Conservation (phyloP, 2,329 filamentous ascomycete genomes). For the Ciborinia camelliae region DNA sequence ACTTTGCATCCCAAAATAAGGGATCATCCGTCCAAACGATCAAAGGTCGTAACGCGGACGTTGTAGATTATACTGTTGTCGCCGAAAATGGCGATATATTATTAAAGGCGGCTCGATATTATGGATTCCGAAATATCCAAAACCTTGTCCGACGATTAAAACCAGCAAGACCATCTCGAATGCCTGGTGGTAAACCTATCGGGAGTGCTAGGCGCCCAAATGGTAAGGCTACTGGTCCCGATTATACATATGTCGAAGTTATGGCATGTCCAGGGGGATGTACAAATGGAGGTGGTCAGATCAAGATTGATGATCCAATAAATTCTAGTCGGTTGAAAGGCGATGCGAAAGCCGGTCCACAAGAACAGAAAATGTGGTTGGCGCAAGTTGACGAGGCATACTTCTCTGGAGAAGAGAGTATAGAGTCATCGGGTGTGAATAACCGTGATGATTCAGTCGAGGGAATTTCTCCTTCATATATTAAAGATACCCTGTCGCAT, state of each 20-base stretch:
- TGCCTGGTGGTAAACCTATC: conserved; percentile 70
- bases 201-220: conserved; percentile 53
- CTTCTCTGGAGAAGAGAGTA: conserved; percentile 66
- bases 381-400: conserved; percentile 84
- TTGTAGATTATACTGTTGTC: conserved; percentile 76
- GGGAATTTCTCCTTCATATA: conserved; percentile 62
- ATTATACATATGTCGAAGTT: conserved; percentile 94
- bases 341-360: conserved; percentile 59
- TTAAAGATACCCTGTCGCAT: conserved; percentile 67
- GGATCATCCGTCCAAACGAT: conserved; percentile 68
- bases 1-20: conserved; percentile 66
- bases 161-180: conserved; percentile 70
- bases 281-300: conserved; percentile 94
- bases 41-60: conserved; percentile 84
- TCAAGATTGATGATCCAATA: conserved; percentile 80
- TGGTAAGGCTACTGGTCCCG: conserved; percentile 50
- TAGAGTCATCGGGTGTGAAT: conserved; percentile 31
- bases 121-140: conserved; percentile 97
- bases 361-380: conserved; percentile 84
- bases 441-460: conserved; percentile 49
- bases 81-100: conserved; percentile 55
- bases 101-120: conserved; percentile 84
- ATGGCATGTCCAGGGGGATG: conserved; percentile 99
- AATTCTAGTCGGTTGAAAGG: conserved; percentile 49
- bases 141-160: conserved; percentile 92